phyloP scores from a whole-genome alignment of 345 rosid species.

The Acer negundo region DNA sequence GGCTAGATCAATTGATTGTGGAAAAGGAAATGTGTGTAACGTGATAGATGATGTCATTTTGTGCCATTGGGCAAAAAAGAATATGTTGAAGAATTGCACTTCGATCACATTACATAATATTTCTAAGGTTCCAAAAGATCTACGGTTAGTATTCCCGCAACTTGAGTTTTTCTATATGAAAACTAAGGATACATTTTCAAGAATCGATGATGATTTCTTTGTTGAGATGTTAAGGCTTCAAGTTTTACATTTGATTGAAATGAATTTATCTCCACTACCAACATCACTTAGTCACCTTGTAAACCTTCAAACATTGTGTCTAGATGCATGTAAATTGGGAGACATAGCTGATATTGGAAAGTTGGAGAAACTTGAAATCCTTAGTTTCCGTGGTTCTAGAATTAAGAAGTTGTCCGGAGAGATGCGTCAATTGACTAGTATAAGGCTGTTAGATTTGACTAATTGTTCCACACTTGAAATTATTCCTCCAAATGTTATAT shows the following conservation, averaged over 20 bases:
- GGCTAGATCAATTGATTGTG: conserved; percentile 20
- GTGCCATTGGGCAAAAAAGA: background rate
- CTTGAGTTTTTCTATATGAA: conserved; percentile 2
- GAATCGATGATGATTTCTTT: conserved; percentile 14
- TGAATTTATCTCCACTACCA: conserved; percentile 12
- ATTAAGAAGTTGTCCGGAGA: conserved; percentile 9
- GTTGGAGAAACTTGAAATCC: conserved; percentile 15
- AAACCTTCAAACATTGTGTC: conserved; percentile 24
- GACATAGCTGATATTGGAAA: conserved; percentile 19
- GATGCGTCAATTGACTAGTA: background rate
- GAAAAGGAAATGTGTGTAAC: background rate
- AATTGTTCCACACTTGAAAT: conserved; percentile 5
- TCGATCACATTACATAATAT: background rate
- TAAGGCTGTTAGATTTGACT: conserved; percentile 26
- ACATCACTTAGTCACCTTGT: conserved; percentile 7
- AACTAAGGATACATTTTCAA: background rate
- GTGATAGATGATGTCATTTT: background rate
- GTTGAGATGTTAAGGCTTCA: background rate
- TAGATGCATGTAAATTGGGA: background rate
- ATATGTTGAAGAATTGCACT: background rate
- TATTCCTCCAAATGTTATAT: conserved; percentile 15
- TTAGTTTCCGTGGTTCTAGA: conserved; percentile 20
- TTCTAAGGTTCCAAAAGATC: conserved; percentile 6
- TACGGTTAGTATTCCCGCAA: conserved; percentile 15
- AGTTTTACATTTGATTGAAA: conserved; percentile 13